Conservation (phyloP, 768 basidiomycete species). For the Pisolithus albus region DNA sequence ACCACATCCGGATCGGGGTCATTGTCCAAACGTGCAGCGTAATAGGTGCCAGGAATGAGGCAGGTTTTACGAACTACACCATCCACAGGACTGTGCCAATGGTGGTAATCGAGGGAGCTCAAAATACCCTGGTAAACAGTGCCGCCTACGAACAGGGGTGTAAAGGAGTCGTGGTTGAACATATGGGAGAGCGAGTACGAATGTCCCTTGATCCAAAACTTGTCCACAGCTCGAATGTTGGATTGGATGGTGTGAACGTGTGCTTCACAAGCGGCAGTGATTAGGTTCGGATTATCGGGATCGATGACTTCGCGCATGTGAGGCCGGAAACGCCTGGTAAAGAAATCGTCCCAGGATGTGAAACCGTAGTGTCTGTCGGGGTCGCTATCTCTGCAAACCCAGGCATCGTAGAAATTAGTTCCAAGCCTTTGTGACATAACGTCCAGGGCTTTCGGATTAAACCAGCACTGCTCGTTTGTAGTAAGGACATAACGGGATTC, state of each 20-base stretch:
- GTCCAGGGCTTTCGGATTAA: conserved; percentile 30
- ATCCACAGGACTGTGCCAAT: conserved; percentile 52
- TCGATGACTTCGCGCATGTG: conserved; percentile 31
- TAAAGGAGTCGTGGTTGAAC: conserved; percentile 34
- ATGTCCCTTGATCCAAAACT: conserved; percentile 53
- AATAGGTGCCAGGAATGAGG: conserved; percentile 19
- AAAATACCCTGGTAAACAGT: conserved; percentile 51
- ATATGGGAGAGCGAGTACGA: conserved; percentile 51
- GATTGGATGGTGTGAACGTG: conserved; percentile 30
- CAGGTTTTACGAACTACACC: conserved; percentile 34
- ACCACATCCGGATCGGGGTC: conserved; percentile 9
- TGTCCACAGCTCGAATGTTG: conserved; percentile 28
- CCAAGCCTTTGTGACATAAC: conserved; percentile 8
- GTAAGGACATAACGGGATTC: conserved; percentile 39
- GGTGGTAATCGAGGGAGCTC: conserved; percentile 44
- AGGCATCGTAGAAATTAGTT: conserved; percentile 30
- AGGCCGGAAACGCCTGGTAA: conserved; percentile 34
- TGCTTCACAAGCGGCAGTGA: conserved; percentile 48
- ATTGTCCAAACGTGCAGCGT: conserved; percentile 3
- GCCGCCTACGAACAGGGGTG: conserved; percentile 41
- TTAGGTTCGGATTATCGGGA: conserved; percentile 25
- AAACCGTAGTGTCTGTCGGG: conserved; percentile 29
- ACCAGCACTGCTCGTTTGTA: conserved; percentile 38
- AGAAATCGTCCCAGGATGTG: conserved; percentile 46
- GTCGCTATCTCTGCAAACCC: conserved; percentile 31